phyloP scores from a whole-genome alignment of 495 filamentous ascomycete genomes.

The Neurospora intermedia region DNA sequence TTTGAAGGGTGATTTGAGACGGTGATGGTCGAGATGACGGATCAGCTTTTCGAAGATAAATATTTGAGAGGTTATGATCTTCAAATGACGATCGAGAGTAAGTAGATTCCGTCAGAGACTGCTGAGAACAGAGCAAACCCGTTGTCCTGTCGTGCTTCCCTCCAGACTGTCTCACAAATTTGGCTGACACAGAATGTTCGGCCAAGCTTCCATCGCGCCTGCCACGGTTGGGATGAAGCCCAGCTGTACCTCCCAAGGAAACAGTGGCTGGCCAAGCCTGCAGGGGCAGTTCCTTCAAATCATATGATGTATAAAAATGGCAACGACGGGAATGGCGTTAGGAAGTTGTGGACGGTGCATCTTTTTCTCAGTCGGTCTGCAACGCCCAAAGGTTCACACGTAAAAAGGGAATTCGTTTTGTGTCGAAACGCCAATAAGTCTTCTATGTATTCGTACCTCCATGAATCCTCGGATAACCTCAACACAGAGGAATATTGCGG shows the following conservation, averaged over 20 bases:
- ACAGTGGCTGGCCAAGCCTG: neutral
- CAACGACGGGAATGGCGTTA: neutral
- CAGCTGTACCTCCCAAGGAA: neutral
- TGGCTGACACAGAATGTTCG: neutral
- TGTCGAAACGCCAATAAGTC: neutral
- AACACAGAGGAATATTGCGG: neutral
- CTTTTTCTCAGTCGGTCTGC: neutral
- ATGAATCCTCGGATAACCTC: neutral
- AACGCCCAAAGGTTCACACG: neutral
- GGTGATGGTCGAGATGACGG: neutral
- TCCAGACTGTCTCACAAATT: too few relatives aligned
- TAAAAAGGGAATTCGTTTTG: neutral
- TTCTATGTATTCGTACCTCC: neutral
- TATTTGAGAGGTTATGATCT: neutral
- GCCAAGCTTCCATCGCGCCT: neutral
- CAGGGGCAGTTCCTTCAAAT: neutral
- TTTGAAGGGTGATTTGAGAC: neutral
- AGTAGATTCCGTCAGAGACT: neutral
- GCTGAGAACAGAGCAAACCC: neutral
- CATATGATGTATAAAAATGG: neutral
- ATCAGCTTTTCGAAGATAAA: neutral
- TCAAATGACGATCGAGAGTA: neutral
- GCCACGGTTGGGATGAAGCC: neutral
- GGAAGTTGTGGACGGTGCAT: neutral
- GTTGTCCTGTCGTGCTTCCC: neutral